Evolutionary conservation across 805 yeast species (phyloP), one percentile per base, ranked within the genome.

Genomic region (Cyberlindnera amylophila): DNA sequence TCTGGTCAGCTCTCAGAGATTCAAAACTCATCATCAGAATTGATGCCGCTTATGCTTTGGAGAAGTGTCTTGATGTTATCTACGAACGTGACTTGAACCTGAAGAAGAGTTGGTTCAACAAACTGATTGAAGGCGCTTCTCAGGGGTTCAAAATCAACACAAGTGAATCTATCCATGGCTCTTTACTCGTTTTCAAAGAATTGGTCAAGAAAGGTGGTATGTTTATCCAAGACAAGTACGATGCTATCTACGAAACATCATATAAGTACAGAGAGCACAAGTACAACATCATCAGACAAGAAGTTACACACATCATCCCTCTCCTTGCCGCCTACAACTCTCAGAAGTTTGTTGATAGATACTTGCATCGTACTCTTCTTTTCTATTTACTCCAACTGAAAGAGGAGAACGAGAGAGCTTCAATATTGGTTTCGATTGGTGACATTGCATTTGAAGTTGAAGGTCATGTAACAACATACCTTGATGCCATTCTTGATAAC

Each of bases 1-100:
- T 93, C 14, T 91, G 97, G 96, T 72, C 81, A 31, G 96, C 95
- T 0, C 66, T 93, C 33, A 72, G 91, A 47, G 98, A 93, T 60
- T 72, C 80, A 15, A 89, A 86, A 54, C 67, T 79, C 15, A 71
- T 76, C 2, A 82, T 91, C 32, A 71, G 98, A 52, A 73, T 73
- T 42, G 98, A 91, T 58, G 82, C 97, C 0, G 96, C 96, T 0
- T 71, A 77, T 1, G 82, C 95, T 2, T 66, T 93, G 42, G 82
- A 83, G 19, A 77, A 80, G 44, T 88, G 96, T 59, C 71, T 90
- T 52, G 75, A 75, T 37, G 88, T 93, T 8, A 78, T 91, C 12
- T 81, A 84, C 52, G 82, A 83, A 42, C 72, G 98, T 48, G 97
- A 91, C 58, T 61, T 72, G 9, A 77, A 77, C 30, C 65, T 86